Base-by-base conservation (phyloP, 805 yeast species). In the Myxozyma vanderwaltii region DNA sequence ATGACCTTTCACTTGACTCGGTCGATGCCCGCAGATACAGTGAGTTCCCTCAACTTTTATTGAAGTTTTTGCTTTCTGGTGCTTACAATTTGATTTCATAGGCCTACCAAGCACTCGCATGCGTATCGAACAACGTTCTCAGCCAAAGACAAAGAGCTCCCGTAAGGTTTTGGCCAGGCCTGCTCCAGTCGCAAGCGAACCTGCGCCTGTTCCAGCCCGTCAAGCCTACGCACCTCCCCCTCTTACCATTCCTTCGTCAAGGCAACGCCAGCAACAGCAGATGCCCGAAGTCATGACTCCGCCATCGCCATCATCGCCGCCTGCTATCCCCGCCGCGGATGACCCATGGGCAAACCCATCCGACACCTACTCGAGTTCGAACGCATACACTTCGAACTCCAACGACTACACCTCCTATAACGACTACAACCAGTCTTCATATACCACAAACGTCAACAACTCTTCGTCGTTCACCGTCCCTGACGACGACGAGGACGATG, bases 1-100 rank as follows among this genome's bases (percentile, higher is more conserved):
- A 63, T 17, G 71, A 71, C 48, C 55, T 72, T 17, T 58, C 63
- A 31, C 60, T 71, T 41, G 74, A 69, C 51, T 44, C 68, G 4
- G 71, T 72, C 36, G 68, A 68, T 40, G 59, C 61, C 31, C 48
- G 61, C 17, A 55, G 67, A 17, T 48, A 58, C 48, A 56, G 66
- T 55, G 41, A 24, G 60, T 56, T n/a, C 8, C 21, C 17, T 10
- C 35, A 17, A 7, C 27, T 6, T 29, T 36, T 39, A 29, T 4
- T 26, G 23, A 15, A 27, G 23, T 7, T 29, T 10, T 7, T 29
- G 10, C 6, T 29, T 7, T 29, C 33, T 7, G 10, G 10, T 29
- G 33, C 33, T 36, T 4, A 21, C 29, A 24, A 51, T 19, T 24
- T 33, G 43, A 15, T n/a, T 24, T 5, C 2, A 2, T 33, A 59